Conservation (phyloP, 2,329 filamentous ascomycete genomes). For the Elsinoe ampelina region DNA sequence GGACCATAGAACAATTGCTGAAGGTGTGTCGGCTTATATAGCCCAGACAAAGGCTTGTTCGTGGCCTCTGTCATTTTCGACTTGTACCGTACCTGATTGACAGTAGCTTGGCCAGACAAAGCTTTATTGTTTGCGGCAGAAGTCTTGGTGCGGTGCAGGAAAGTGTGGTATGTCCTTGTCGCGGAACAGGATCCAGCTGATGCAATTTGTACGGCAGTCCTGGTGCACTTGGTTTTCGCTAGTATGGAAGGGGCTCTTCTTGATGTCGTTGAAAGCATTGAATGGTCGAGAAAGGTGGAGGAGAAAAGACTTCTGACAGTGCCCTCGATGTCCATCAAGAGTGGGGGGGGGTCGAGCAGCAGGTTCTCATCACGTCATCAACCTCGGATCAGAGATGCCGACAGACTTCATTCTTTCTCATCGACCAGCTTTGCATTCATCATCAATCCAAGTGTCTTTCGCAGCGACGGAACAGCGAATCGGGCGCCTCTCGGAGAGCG, state of each 20-base stretch:
- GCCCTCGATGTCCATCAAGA: too few relatives aligned
- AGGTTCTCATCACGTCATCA: neutral
- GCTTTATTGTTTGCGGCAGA: neutral
- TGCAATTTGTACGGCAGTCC: neutral
- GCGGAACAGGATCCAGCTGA: neutral
- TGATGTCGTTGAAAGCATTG: neutral
- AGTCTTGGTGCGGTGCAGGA: neutral
- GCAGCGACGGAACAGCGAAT: too few relatives aligned
- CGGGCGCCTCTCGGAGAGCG: too few relatives aligned
- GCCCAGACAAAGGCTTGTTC: slow-evolving; percentile 36
- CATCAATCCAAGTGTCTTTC: too few relatives aligned
- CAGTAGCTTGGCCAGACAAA: neutral
- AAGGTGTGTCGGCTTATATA: slow-evolving; percentile 44
- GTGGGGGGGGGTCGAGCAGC: neutral
- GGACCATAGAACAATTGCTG: slow-evolving; percentile 43
- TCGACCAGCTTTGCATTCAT: too few relatives aligned
- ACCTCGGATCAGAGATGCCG: neutral
- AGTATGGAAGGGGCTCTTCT: neutral
- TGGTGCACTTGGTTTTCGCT: neutral
- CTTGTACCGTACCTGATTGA: slow-evolving; percentile 23
- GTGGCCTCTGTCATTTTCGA: slow-evolving; percentile 35
- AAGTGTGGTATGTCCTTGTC: neutral
- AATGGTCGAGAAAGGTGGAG: neutral
- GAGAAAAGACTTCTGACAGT: neutral
- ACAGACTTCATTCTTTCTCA: neutral